Base-by-base conservation (phyloP, 176 grass and related monocot genomes). In the Hyparrhenia diplandra region DNA sequence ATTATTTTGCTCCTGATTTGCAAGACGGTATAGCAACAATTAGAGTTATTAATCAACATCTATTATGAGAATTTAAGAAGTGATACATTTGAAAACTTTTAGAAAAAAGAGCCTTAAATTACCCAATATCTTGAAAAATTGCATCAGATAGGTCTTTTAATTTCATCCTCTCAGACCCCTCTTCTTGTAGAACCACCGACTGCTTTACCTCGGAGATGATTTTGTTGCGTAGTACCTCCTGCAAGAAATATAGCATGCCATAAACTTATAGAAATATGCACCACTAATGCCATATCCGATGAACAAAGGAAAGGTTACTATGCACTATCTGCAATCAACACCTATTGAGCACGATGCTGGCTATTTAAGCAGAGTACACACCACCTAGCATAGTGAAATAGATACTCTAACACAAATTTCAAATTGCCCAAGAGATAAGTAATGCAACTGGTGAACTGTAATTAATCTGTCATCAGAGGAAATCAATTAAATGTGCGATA, bases 121-220 rank as follows among this genome's bases (percentile, higher is more conserved):
- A 95, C 92, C 92, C 96, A 60, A 95, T 75, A 73, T 95, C 88
- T 86, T 95, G 86, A 89, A 80, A 98, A 75, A 98, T 77, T 37
- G 87, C 90, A 93, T 95, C 96, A 60, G 90, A 98, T 86, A 98
- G 90, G 29, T 99, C 88, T 80, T 94, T 90, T 58, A 99, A 27
- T 85, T 99, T 95, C 64, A 95, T 64, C 73, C 88, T 87, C 64
- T 93, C 92, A 71, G 84, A 95, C 39, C 70, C 84, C n/a, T n/a
- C n/a, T 82, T 95, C 88, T 89, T 89, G 91, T 67, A 98, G 45
- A 39, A 98, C 82, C 78, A 93, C n/a, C 29, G 96, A 98, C 67
- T 91, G 88, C 65, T 90, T 95, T 55, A 98, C 88, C 69, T 93
- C n/a, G n/a, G 85, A 46, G 23, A 98, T 67, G 62, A 95, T 91